These are phyloP conservation scores for Ceratobasidium sp. DNA, from an alignment of 1,284 basidiomycete genomes.

Conservation along the genomic window DNA sequence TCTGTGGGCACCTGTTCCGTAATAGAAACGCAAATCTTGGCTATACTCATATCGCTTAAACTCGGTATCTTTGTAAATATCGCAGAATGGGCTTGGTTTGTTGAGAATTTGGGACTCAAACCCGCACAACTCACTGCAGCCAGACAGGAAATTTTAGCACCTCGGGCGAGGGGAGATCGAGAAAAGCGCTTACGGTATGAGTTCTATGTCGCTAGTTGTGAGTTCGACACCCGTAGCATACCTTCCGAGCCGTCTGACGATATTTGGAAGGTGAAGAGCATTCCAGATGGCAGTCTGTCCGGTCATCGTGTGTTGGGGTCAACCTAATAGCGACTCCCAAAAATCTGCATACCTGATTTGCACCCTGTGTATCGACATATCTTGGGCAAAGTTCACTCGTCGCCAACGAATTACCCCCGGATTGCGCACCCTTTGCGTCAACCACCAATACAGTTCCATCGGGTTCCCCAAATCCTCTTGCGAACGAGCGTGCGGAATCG, in stretches of 20 bases:
- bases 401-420: constrained; percentile 35
- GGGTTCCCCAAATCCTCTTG: constrained; percentile 38
- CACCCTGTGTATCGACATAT: constrained; percentile 33
- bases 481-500: constrained; percentile 35
- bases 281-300: constrained; percentile 34
- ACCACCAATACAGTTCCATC: constrained; percentile 20
- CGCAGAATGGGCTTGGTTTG: constrained; percentile 36
- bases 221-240: constrained; percentile 32
- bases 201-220: constrained; percentile 26
- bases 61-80: constrained; percentile 31
- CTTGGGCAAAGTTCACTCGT: constrained; percentile 34
- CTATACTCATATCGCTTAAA: constrained; percentile 41
- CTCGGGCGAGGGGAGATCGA: neutral
- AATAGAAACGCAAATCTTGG: constrained; percentile 40
- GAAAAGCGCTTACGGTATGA: constrained; percentile 28
- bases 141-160: neutral
- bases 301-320: neutral
- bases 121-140: constrained; percentile 19
- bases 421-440: constrained; percentile 19
- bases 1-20: constrained; percentile 14
- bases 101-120: constrained; percentile 34
- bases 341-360: constrained; percentile 19
- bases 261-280: constrained; percentile 19
- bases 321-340: no score
- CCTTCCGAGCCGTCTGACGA: constrained; percentile 27